These are phyloP conservation scores for Aegilops umbellulata DNA, from an alignment of 176 grass and related monocot species.

Conservation along the genomic window DNA sequence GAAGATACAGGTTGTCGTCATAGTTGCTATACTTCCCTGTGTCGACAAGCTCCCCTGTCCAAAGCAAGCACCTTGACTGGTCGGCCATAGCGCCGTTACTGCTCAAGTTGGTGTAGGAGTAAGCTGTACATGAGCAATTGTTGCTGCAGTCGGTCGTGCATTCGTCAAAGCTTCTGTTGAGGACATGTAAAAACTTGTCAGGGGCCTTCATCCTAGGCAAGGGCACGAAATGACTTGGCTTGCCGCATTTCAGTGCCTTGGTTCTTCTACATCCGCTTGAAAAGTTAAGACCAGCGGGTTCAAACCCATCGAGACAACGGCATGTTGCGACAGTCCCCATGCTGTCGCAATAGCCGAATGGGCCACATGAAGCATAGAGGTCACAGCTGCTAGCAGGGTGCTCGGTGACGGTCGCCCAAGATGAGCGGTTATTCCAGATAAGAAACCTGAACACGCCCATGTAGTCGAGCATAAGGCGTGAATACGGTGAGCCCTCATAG, in stretches of 20 bases:
- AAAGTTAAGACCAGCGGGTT: neutral
- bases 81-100: neutral
- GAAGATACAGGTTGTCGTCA: conserved; percentile 39
- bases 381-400: neutral
- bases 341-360: conserved; percentile 24
- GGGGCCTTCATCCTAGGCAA: conserved; percentile 29
- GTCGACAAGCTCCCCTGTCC: conserved; percentile 40
- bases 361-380: conserved; percentile 18
- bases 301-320: conserved; percentile 36
- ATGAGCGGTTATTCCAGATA: neutral
- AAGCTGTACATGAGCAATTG: conserved; percentile 45
- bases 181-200: conserved; percentile 1
- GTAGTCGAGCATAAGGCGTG: neutral
- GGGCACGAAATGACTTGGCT: neutral
- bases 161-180: conserved; percentile 23
- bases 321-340: conserved; percentile 12
- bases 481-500: neutral
- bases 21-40: neutral
- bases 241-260: conserved; percentile 1
- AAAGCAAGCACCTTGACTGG: conserved; percentile 35
- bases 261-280: conserved; percentile 33
- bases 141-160: conserved; percentile 19
- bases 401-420: neutral
- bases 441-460: neutral
- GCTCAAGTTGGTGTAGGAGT: neutral